phyloP scores from a whole-genome alignment of 1,139 yeast species.

The Candida tunisiensis region DNA sequence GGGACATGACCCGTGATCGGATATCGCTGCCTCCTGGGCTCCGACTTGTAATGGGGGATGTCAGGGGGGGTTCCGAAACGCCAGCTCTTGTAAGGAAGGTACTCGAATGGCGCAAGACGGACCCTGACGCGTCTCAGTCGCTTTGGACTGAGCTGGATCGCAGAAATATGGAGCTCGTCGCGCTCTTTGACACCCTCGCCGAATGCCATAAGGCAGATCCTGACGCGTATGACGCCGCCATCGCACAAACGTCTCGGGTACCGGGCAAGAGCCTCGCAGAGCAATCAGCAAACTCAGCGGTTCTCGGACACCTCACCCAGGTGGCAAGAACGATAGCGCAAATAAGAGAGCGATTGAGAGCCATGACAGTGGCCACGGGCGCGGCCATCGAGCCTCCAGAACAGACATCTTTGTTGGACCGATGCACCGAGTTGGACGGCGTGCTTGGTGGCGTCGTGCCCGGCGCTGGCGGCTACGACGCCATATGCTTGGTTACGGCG shows the following conservation, averaged over 20 bases:
- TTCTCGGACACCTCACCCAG: no score
- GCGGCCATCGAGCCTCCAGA: conserved; percentile 79
- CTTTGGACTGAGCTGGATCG: conserved; percentile 39
- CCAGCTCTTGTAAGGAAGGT: conserved; percentile 77
- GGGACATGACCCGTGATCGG: conserved; percentile 39
- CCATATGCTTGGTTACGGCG: conserved; percentile 53
- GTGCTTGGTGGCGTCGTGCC: conserved; percentile 93
- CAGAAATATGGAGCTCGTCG: conserved; percentile 43
- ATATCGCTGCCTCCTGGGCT: conserved; percentile 54
- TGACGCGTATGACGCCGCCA: conserved; percentile 3
- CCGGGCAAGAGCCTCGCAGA: not conserved
- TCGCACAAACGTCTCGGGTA: conserved; percentile 2
- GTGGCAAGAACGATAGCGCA: no score
- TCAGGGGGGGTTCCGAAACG: conserved; percentile 83
- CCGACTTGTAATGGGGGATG: conserved; percentile 79
- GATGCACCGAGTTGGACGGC: conserved; percentile 41
- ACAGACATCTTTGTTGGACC: conserved; percentile 60
- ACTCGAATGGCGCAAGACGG: conserved; percentile 42
- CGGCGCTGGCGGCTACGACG: conserved; percentile 97
- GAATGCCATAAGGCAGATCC: conserved; percentile 2
- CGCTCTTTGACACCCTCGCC: conserved; percentile 20
- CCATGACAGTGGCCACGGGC: conserved; percentile 44
- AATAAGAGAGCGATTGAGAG: no score
- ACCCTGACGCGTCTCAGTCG: conserved; percentile 32
- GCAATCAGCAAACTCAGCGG: no score